Conservation (phyloP, 331 rosid species). For the Malus hybrid region DNA sequence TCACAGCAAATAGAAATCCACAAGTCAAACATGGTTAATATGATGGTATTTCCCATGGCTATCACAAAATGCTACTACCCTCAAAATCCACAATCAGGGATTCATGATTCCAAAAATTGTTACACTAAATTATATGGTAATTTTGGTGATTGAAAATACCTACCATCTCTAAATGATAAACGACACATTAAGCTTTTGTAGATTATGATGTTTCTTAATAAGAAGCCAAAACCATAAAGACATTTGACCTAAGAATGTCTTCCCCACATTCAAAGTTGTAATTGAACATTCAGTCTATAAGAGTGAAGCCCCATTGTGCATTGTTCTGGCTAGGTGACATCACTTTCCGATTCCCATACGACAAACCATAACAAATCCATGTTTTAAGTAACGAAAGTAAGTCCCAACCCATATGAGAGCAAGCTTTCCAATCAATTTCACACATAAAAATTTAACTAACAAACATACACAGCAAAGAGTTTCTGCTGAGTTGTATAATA, state of each 20-base stretch:
- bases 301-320: neutral
- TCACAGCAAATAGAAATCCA: slow-evolving; percentile 10
- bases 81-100: slow-evolving; percentile 5
- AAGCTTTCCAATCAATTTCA: neutral
- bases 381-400: neutral
- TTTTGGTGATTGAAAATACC: neutral
- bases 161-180: neutral
- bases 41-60: neutral
- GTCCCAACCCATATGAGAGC: neutral
- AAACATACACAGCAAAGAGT: neutral
- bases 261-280: neutral
- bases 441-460: neutral
- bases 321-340: neutral
- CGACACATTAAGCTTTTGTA: neutral
- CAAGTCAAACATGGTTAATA: neutral
- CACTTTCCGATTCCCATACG: neutral
- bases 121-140: neutral
- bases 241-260: neutral
- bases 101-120: neutral
- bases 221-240: neutral
- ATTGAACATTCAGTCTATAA: neutral
- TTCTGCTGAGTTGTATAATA: neutral
- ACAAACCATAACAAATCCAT: neutral
- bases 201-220: neutral
- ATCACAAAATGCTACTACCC: neutral